These are phyloP conservation scores for Polyplosphaeria fusca DNA, from an alignment of 495 filamentous ascomycete species.

Conservation along the genomic window DNA sequence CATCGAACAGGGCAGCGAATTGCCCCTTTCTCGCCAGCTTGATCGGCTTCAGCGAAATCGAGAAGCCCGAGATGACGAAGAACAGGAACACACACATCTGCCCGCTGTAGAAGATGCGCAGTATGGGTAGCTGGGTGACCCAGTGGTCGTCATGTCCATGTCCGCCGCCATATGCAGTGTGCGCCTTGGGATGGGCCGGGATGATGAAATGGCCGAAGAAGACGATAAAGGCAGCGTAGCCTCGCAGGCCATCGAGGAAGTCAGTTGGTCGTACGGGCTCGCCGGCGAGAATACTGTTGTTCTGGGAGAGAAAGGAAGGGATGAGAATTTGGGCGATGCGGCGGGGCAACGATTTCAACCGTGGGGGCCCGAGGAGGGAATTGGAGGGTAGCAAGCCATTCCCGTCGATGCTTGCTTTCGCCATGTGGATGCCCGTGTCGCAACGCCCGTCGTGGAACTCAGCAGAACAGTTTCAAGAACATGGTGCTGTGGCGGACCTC, in stretches of 20 bases:
- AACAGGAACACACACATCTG: conserved; percentile 8
- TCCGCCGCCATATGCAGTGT: conserved; percentile 3
- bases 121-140: conserved; percentile 6
- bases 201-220: conserved; percentile 4
- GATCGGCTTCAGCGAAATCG: conserved; percentile 7
- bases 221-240: conserved; percentile 12
- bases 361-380: no score
- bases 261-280: conserved; percentile 6
- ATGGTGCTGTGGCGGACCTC: no score
- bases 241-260: conserved; percentile 14
- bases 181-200: conserved; percentile 9
- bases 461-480: no score
- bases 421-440: no score
- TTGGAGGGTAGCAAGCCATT: no score
- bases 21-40: background rate
- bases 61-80: conserved; percentile 16
- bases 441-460: no score
- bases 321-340: no score
- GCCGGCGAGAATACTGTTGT: no score
- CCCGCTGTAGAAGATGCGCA: background rate
- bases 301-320: no score
- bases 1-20: background rate
- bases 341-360: no score
- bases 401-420: no score
- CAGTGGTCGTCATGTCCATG: conserved; percentile 3